These are phyloP conservation scores for Pascua guehoae DNA, from an alignment of 1,284 basidiomycete species.

Conservation along the genomic window DNA sequence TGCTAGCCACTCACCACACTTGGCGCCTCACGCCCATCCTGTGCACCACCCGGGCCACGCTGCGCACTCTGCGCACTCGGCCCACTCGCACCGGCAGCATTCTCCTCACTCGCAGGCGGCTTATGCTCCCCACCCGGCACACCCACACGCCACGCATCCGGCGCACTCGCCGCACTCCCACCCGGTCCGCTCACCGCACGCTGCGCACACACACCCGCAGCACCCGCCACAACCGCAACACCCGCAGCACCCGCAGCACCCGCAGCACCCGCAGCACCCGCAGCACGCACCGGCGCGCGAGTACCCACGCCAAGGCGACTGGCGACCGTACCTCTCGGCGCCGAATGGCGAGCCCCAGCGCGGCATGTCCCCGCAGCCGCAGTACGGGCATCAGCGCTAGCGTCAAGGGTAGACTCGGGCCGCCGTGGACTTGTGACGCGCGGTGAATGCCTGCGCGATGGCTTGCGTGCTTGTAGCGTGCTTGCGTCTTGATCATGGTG, in stretches of 20 bases:
- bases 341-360: conserved; percentile 6
- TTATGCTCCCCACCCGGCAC: too few relatives aligned
- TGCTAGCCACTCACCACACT: background rate
- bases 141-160: background rate
- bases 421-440: too few relatives aligned
- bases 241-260: conserved; percentile 1
- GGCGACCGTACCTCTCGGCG: conserved; percentile 15
- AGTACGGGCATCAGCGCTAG: background rate
- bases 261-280: conserved; percentile 1
- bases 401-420: too few relatives aligned
- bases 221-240: background rate
- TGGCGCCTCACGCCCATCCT: background rate
- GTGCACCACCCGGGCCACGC: background rate
- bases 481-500: too few relatives aligned
- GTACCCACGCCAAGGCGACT: conserved; percentile 12
- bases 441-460: too few relatives aligned
- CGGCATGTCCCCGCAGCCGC: conserved; percentile 7
- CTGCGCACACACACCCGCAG: background rate
- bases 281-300: background rate
- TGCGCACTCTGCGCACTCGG: background rate
- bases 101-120: too few relatives aligned
- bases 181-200: background rate
- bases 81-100: background rate
- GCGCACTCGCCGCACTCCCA: background rate
- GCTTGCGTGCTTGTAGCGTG: too few relatives aligned